These are phyloP conservation scores for Podospora appendiculata DNA, from an alignment of 495 filamentous ascomycete genomes.

Conservation along the genomic window DNA sequence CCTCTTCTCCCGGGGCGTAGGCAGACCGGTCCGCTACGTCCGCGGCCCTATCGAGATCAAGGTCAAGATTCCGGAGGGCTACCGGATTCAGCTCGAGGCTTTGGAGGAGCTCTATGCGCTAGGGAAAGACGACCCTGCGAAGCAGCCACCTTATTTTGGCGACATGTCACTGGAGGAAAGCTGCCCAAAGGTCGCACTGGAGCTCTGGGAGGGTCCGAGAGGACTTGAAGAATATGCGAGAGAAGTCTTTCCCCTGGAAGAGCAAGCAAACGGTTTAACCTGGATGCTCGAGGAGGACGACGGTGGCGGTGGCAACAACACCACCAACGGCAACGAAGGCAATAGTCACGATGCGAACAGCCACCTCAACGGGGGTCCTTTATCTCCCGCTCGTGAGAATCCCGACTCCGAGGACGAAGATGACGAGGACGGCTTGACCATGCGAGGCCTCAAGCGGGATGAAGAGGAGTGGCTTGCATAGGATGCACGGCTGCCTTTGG, in stretches of 20 bases:
- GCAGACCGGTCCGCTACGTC: slow-evolving; percentile 68
- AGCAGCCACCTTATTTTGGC: slow-evolving; percentile 50
- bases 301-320: slow-evolving; percentile 12
- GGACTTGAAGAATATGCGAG: slow-evolving; percentile 93
- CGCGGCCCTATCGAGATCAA: slow-evolving; percentile 73
- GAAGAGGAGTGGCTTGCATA: slow-evolving; percentile 45
- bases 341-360: slow-evolving; percentile 10
- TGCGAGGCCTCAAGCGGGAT: slow-evolving; percentile 40
- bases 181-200: slow-evolving; percentile 63
- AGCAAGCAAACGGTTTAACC: slow-evolving; percentile 81
- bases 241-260: slow-evolving; percentile 91
- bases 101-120: slow-evolving; percentile 56
- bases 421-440: slow-evolving; percentile 39
- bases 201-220: slow-evolving; percentile 84
- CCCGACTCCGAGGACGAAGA: slow-evolving; percentile 15
- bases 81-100: slow-evolving; percentile 78
- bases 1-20: slow-evolving; percentile 69
- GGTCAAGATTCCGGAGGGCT: slow-evolving; percentile 80
- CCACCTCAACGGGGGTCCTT: background rate
- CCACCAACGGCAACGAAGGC: slow-evolving; percentile 5
- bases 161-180: slow-evolving; percentile 44
- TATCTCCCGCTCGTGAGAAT: slow-evolving; percentile 7
- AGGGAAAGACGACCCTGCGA: slow-evolving; percentile 45
- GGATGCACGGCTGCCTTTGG: background rate
- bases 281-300: slow-evolving; percentile 65